A percentile compares a stretch with the other conserved stretches of the same genome.
phyloP scores from a whole-genome alignment of 139 green algal genomes.

The Chlamydomonas sp. region DNA sequence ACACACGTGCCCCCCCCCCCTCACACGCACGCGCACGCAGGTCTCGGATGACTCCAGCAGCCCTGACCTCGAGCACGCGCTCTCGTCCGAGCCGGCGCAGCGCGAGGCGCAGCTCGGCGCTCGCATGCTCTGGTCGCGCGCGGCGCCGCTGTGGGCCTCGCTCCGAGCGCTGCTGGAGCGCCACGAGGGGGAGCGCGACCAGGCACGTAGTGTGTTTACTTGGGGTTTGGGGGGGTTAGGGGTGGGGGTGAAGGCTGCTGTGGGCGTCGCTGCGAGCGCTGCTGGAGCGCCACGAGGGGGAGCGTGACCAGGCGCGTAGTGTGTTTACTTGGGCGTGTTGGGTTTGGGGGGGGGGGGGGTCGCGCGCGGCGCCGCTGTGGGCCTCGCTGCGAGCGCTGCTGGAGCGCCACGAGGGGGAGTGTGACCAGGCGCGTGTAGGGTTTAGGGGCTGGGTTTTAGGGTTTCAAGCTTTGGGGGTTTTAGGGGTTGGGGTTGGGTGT shows the following conservation, averaged over 20 bases:
- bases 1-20: no score
- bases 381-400: slow-evolving; percentile 19
- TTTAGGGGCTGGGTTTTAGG: no score
- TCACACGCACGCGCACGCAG: no score
- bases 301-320: no score
- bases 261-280: slow-evolving; percentile 22
- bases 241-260: slow-evolving; percentile 12
- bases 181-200: neutral
- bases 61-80: neutral
- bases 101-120: slow-evolving; percentile 8
- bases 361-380: slow-evolving; percentile 22
- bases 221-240: no score
- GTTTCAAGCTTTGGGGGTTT: no score
- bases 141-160: slow-evolving; percentile 20
- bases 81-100: neutral
- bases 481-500: no score
- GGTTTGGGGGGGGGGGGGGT: no score
- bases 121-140: slow-evolving; percentile 16
- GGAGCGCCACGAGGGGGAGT: neutral
- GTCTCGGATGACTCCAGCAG: no score
- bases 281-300: slow-evolving; percentile 3
- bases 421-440: no score
- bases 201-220: no score
- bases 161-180: slow-evolving; percentile 17
- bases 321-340: no score